Evolutionary conservation across 2,329 filamentous ascomycete genomes (phyloP).

Genomic region (Sclerotinia minor): DNA sequence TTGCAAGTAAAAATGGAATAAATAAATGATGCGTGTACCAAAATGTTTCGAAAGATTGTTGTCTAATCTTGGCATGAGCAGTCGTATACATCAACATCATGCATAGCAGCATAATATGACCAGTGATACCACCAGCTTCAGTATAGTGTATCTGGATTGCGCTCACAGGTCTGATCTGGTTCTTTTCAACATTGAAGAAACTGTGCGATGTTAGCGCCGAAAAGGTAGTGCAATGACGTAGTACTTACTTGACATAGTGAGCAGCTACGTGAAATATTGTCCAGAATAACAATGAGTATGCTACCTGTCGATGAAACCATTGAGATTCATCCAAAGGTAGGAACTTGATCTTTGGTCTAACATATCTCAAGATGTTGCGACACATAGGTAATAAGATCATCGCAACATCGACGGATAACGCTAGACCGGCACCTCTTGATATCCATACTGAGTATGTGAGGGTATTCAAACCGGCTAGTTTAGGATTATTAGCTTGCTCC

Average conservation of each 20-base stretch:
- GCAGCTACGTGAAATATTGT: conserved; percentile 71
- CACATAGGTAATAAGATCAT: conserved; percentile 94
- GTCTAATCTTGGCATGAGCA: conserved; percentile 86
- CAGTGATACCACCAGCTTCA: conserved; percentile 86
- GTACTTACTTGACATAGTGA: conserved; percentile 88
- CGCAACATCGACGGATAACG: conserved; percentile 78
- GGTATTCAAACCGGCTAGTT: conserved; percentile 74
- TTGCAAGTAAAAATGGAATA: conserved; percentile 86
- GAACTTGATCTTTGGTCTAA: conserved; percentile 85
- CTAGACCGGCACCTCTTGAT: conserved; percentile 87
- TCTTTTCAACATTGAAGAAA: conserved; percentile 92
- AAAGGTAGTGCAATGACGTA: background rate
- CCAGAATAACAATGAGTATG: conserved; percentile 85
- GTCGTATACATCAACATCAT: conserved; percentile 99
- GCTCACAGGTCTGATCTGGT: conserved; percentile 74
- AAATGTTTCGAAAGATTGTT: conserved; percentile 97
- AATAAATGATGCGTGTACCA: conserved; percentile 99
- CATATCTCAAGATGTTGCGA: conserved; percentile 78
- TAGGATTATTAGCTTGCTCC: conserved; percentile 68
- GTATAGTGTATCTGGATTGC: conserved; percentile 91
- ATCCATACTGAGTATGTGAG: conserved; percentile 92
- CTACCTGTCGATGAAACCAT: conserved; percentile 95
- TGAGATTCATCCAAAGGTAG: conserved; percentile 93
- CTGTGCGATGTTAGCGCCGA: conserved; percentile 46
- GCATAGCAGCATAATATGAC: conserved; percentile 97